Conservation (phyloP, 2,329 filamentous ascomycete genomes). For the Stenocarpella maydis region DNA sequence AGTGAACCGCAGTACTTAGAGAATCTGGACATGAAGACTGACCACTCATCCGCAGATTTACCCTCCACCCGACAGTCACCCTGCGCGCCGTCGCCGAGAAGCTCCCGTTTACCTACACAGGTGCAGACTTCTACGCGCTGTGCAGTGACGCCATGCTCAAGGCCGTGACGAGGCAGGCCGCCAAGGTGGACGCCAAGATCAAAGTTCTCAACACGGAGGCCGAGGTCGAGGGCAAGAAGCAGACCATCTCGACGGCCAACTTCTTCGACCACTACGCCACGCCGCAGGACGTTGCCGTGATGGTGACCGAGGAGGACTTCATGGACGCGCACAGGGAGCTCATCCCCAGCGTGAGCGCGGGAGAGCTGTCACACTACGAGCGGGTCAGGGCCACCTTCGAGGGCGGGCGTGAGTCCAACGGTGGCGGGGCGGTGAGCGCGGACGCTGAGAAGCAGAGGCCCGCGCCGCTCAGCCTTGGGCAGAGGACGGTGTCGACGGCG, state of each 20-base stretch:
- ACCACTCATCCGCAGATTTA: slow-evolving; percentile 68
- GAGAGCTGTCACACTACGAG: slow-evolving; percentile 92
- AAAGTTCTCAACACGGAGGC: slow-evolving; percentile 65
- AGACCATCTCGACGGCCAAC: slow-evolving; percentile 81
- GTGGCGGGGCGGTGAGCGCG: slow-evolving; percentile 48
- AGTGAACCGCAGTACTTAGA: slow-evolving; percentile 47
- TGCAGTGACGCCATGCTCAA: slow-evolving; percentile 99
- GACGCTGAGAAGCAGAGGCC: slow-evolving; percentile 36
- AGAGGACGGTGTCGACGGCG: slow-evolving; percentile 41
- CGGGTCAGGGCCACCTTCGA: slow-evolving; percentile 85
- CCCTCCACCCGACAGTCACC: slow-evolving; percentile 80
- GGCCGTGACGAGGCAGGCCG: slow-evolving; percentile 90
- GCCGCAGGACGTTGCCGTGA: slow-evolving; percentile 82
- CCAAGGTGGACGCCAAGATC: slow-evolving; percentile 84
- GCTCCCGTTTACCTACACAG: slow-evolving; percentile 95
- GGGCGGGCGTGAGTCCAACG: slow-evolving; percentile 58
- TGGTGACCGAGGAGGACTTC: slow-evolving; percentile 91
- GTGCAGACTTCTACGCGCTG: slow-evolving; percentile 95
- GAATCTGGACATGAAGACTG: neutral
- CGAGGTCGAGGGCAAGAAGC: slow-evolving; percentile 40
- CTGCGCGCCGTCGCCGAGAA: slow-evolving; percentile 76
- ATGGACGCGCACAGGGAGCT: slow-evolving; percentile 81
- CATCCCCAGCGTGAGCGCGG: slow-evolving; percentile 91
- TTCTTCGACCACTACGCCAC: slow-evolving; percentile 95
- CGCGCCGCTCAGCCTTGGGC: slow-evolving; percentile 39